These are phyloP conservation scores for Suhomyces emberorum DNA, from an alignment of 805 yeast genomes.

Conservation along the genomic window DNA sequence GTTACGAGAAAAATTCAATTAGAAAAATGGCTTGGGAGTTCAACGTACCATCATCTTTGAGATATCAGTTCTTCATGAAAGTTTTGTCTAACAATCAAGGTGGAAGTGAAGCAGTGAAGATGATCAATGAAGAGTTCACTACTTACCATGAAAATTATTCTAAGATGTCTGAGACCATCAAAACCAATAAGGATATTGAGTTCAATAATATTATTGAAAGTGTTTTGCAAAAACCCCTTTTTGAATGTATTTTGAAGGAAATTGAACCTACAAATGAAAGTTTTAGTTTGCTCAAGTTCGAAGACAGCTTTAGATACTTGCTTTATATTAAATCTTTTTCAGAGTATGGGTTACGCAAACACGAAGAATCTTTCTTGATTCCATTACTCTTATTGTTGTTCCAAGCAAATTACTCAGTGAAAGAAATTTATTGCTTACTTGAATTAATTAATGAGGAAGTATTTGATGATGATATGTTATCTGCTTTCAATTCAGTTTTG, in stretches of 20 bases:
- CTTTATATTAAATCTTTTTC: slow-evolving; percentile 38
- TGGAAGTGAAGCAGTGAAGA: slow-evolving; percentile 14
- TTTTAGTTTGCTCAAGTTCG: slow-evolving; percentile 15
- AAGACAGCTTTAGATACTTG: slow-evolving; percentile 25
- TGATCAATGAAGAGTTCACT: slow-evolving; percentile 17
- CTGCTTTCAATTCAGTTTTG: slow-evolving; percentile 23
- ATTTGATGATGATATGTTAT: slow-evolving; percentile 26
- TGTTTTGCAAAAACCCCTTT: slow-evolving; percentile 30
- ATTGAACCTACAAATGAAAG: slow-evolving; percentile 1
- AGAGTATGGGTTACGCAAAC: slow-evolving; percentile 34
- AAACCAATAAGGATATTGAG: slow-evolving; percentile 30
- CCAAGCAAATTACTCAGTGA: slow-evolving; percentile 18
- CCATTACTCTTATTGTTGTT: slow-evolving; percentile 34
- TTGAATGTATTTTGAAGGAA: slow-evolving; percentile 19
- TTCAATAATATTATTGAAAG: slow-evolving; percentile 24
- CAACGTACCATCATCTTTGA: slow-evolving; percentile 22
- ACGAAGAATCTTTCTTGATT: slow-evolving; percentile 38
- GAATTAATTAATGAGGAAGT: slow-evolving; percentile 34
- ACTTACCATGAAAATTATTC: slow-evolving; percentile 20
- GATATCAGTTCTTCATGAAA: slow-evolving; percentile 27
- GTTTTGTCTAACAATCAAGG: slow-evolving; percentile 18
- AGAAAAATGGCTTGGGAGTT: slow-evolving; percentile 39
- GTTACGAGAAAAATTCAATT: slow-evolving; percentile 25
- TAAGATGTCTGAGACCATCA: slow-evolving; percentile 26
- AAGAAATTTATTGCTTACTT: slow-evolving; percentile 26